Base-by-base conservation (phyloP, 2,329 filamentous ascomycete species). In the Cladorrhinum sp. region DNA sequence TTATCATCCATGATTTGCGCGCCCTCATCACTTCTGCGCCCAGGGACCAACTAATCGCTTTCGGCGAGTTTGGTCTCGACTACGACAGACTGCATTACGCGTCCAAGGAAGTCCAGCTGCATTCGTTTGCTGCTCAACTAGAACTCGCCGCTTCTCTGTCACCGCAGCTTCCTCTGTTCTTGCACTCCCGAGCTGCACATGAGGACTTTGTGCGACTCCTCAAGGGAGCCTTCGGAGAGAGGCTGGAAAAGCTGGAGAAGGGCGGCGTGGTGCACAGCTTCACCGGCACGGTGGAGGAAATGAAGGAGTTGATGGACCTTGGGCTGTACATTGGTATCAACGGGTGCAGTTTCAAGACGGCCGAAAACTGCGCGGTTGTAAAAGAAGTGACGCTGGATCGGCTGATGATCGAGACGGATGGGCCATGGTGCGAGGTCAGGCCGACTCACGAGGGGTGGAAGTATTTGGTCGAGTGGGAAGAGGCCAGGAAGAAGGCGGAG, bases 341-440 rank as follows among this genome's bases (percentile, higher is more conserved):
- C 72, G 95, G 95, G 3, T 99, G 95, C 75, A 96, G 91, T 70
- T 85, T 99, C 80, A 99, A 98, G 81, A 98, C 92, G 5, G 87
- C 83, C 10, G 92, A 96, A 72, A 99, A 98, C 69, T 85, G 96
- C 46, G 87, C 84, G 14, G 93, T 97, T 2, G 92, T 97, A 10
- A 86, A 83, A 64, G 84, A 88, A 62, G 86, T 98, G 42, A 89
- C 87, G 10, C 78, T 99, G 10, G 86, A 93, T 59, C 79, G 88
- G 52, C 75, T 99, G 58, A 96, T 98, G 83, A 86, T 99, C 53
- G 95, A 99, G 80, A 99, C 95, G 0, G 95, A 99, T 73, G 95
- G 95, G 2, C 95, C 95, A 2, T 99, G 95, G 90, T 99, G 95
- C 72, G 95, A 99, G 74, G 94, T 99, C 62, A 82, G 95, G 23